Evolutionary conservation across 2,329 filamentous ascomycete genomes (phyloP), one percentile per base, ranked within the genome.

Genomic region (Xylaria polymorpha): DNA sequence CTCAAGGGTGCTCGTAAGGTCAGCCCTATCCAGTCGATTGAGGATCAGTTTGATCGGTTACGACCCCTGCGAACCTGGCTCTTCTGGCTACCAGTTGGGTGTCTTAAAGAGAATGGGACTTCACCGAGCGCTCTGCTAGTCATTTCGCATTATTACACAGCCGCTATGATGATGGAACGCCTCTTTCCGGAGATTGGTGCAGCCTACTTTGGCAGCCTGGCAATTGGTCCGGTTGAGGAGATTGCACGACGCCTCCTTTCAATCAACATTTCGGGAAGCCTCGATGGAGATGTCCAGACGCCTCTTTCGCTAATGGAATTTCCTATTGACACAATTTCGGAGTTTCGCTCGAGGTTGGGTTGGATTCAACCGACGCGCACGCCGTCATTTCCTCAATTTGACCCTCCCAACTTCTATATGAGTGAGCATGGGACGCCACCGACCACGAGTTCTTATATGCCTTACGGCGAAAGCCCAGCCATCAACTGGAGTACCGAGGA

Each of bases 131-230:
- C 94, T 1, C 85, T 98, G 73, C 86, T 97, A 61, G 90, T 97
- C 71, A 90, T 98, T 64, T 92, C 94, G 12, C 93, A 98, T 78
- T 94, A 97, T 80, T 98, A 97, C 82, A 94, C 93, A 0, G 90
- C 94, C 20, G 94, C 94, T 3, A 85, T 98, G 68, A 89, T 94
- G 46, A 88, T 98, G 81, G 94, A 98, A 81, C 93, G 94, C 18
- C 87, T 98, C 70, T 98, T 97, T 79, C 94, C 94, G 2, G 94
- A 97, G 79, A 91, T 98, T 74, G 94, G 94, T 56, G 91, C 94
- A 22, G 91, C 94, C 58, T 97, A 98, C 80, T 94, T 95, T 75
- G 92, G 92, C 57, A 92, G 90, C 74, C 85, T 97, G 73, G 91
- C 93, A 18, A 87, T 97, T 55, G 85, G 87, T 1, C 94, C 94